Conservation (phyloP, 176 grass and related monocot genomes). For the Aegilops sharonensis region DNA sequence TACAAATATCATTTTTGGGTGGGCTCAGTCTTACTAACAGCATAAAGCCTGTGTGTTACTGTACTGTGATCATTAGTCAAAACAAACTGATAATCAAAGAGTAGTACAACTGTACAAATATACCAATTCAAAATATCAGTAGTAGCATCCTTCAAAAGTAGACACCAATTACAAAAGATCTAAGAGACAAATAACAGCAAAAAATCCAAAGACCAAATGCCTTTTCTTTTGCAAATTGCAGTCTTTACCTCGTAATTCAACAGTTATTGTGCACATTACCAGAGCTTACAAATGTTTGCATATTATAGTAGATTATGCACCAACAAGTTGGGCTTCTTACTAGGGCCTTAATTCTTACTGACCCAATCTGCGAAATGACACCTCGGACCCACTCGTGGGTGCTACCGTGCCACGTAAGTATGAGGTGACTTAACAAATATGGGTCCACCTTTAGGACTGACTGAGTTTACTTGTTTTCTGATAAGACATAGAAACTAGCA, state of each 20-base stretch:
- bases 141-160: slow-evolving; percentile 2
- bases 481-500: background rate
- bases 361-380: background rate
- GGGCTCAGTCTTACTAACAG: background rate
- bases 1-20: background rate
- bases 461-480: background rate
- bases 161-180: background rate
- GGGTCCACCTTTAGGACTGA: background rate
- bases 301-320: background rate
- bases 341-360: background rate
- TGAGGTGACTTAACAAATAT: background rate
- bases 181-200: no score
- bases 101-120: background rate
- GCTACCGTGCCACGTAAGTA: no score
- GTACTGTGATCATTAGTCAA: background rate
- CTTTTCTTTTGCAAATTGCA: background rate
- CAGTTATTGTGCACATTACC: background rate
- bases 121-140: background rate
- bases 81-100: background rate
- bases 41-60: background rate
- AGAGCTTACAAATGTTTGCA: background rate
- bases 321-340: background rate
- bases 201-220: background rate
- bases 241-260: background rate
- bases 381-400: background rate